These are phyloP conservation scores for Mentha longifolia DNA, from an alignment of 257 asterid species.

Conservation along the genomic window DNA sequence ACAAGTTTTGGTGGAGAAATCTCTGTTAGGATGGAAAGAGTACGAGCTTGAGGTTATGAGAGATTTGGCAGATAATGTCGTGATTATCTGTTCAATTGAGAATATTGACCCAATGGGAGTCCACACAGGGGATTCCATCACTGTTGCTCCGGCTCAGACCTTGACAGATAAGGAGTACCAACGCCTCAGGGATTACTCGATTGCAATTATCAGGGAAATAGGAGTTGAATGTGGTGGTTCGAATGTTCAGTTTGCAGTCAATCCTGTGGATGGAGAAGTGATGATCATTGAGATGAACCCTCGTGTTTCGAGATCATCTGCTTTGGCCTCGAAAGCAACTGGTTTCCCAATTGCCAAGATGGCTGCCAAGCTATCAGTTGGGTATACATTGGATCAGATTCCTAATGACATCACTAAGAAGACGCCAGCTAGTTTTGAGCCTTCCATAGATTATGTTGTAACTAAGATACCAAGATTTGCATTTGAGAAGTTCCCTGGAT, in stretches of 20 bases:
- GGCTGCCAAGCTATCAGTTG: conserved; percentile 98
- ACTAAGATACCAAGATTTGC: conserved; percentile 98
- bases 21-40: conserved; percentile 97
- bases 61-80: conserved; percentile 97
- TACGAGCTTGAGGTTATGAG: conserved; percentile 99
- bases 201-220: conserved; percentile 96
- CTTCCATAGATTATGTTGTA: conserved; percentile 94
- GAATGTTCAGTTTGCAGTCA: conserved; percentile 93
- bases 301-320: conserved; percentile 95
- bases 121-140: conserved; percentile 96
- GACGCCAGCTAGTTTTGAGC: conserved; percentile 99
- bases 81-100: conserved; percentile 97
- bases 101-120: conserved; percentile 98
- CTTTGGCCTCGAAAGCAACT: conserved; percentile 97
- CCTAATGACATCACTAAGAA: conserved; percentile 97
- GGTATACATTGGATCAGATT: conserved; percentile 92
- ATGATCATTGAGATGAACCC: conserved; percentile 99
- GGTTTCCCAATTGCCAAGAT: conserved; percentile 99
- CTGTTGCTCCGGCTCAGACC: conserved; percentile 99
- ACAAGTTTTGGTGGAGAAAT: conserved; percentile 95
- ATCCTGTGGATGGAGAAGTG: conserved; percentile 95
- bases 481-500: conserved; percentile 97
- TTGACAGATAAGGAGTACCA: conserved; percentile 97
- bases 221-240: conserved; percentile 99
- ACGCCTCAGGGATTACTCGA: conserved; percentile 90